Evolutionary conservation across 73 alveolate species (phyloP).

Genomic region (Chromera velia): DNA sequence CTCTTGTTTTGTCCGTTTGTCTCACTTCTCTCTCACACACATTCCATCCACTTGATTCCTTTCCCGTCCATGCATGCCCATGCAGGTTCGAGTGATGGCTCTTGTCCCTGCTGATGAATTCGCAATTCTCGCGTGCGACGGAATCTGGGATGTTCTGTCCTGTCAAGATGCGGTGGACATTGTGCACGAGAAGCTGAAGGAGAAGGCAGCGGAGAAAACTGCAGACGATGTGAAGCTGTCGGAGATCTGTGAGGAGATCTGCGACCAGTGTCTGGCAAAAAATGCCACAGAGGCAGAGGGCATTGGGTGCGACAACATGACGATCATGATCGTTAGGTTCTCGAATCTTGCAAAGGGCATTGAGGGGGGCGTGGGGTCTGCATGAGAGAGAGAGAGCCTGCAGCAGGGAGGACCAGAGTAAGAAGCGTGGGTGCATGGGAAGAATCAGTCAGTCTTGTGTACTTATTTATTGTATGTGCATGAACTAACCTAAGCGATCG

Average conservation of each 20-base stretch:
- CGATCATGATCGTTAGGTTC: conserved; percentile 53
- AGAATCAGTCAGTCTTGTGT: too few relatives aligned
- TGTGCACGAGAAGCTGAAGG: conserved; percentile 1
- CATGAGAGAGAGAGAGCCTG: too few relatives aligned
- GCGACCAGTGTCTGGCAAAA: background rate
- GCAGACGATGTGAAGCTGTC: background rate
- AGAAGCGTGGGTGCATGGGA: background rate
- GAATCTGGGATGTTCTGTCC: conserved; percentile 63
- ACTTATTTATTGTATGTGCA: too few relatives aligned
- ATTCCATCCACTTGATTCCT: too few relatives aligned
- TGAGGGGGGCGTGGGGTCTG: too few relatives aligned
- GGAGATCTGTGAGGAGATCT: background rate
- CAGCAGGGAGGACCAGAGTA: too few relatives aligned
- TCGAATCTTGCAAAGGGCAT: background rate
- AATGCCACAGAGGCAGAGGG: background rate
- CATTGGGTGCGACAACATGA: conserved; percentile 75
- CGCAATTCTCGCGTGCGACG: conserved; percentile 64
- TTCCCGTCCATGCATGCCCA: too few relatives aligned
- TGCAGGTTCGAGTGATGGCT: conserved; percentile 24
- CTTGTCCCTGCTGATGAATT: conserved; percentile 42
- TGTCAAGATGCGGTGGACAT: conserved; percentile 50
- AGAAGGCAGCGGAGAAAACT: background rate
- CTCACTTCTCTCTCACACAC: too few relatives aligned
- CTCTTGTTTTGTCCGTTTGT: too few relatives aligned
- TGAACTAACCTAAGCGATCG: too few relatives aligned